phyloP scores from a whole-genome alignment of 805 yeast genomes.

The Hanseniaspora hatyaiensis region DNA sequence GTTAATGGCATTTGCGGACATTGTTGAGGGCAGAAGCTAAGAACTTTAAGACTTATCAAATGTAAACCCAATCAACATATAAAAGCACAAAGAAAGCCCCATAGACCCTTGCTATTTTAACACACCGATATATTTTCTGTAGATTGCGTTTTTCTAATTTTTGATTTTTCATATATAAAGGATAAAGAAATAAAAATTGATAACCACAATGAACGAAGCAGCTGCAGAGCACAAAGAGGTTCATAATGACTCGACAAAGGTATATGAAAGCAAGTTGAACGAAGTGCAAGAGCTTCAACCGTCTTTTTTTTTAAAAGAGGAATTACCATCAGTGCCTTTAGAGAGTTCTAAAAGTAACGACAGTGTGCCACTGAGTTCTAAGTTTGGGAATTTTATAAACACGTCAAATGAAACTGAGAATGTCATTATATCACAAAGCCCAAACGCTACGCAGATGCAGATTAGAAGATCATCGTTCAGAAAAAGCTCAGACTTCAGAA shows the following conservation, averaged over 20 bases:
- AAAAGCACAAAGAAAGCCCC: too few species aligned
- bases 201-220: too few species aligned
- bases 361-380: not conserved
- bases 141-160: too few species aligned
- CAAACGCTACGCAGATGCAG: not conserved
- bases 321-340: not conserved
- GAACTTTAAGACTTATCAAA: too few species aligned
- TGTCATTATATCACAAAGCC: not conserved
- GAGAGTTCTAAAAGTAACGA: not conserved
- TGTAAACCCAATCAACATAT: too few species aligned
- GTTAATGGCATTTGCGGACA: too few species aligned
- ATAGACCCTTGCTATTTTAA: too few species aligned
- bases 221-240: not conserved
- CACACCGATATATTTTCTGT: too few species aligned
- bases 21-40: too few species aligned
- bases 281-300: slow-evolving; percentile 4
- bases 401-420: not conserved
- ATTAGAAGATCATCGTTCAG: not conserved
- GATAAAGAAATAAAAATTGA: not conserved
- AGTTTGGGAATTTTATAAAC: not conserved
- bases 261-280: not conserved
- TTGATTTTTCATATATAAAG: too few species aligned
- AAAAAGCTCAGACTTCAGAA: slow-evolving; percentile 5
- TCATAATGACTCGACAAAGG: not conserved
- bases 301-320: not conserved